Evolutionary conservation across 495 filamentous ascomycete species (phyloP), one percentile per base, ranked within the genome.

Genomic region (Aspergillus conjunctus): DNA sequence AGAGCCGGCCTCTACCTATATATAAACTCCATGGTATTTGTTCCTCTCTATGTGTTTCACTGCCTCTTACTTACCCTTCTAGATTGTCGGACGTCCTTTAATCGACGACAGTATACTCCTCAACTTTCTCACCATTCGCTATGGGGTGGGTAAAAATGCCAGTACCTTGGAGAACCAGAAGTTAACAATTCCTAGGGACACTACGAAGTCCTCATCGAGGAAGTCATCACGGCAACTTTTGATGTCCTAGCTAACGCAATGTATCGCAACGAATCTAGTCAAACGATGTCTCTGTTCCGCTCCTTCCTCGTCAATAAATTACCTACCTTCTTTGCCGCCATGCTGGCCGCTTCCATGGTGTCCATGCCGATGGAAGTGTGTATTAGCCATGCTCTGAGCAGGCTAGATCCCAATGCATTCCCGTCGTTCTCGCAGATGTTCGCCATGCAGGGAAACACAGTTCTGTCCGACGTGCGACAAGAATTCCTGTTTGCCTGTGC

Each of bases 261-360:
- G 60, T 89, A 92, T 60, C 86, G 90, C 21, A 88, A 85, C 51
- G 91, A 96, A 69, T 83, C 87, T 7, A 73, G 77, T 14, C 84
- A 88, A 55, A 85, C 83, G 1, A 88, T 89, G 64, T 88, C 91
- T 56, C 68, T 93, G n/a, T 83, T 97, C 58, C 87, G 92, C 48
- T 94, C 92, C 11, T 98, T 94, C 67, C 80, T 98, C 4, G 89
- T 94, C 59, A 98, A 98, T 77, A 97, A 97, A 70, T 77, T 98
- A 4, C 94, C 95, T 0, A 67, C 88, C 7, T 87, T 97, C 20
- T 79, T 98, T 10, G 78, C 81, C 10, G 83, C 85, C 26, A 82
- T 95, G 56, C 66, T 80, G 7, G 71, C 74, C 8, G 79, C 83
- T 6, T 79, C 85, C 7, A 91, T 89, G 73, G 78, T 84, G 6